These are phyloP conservation scores for Boletus patriciae DNA, from an alignment of 768 basidiomycete species.

Conservation along the genomic window DNA sequence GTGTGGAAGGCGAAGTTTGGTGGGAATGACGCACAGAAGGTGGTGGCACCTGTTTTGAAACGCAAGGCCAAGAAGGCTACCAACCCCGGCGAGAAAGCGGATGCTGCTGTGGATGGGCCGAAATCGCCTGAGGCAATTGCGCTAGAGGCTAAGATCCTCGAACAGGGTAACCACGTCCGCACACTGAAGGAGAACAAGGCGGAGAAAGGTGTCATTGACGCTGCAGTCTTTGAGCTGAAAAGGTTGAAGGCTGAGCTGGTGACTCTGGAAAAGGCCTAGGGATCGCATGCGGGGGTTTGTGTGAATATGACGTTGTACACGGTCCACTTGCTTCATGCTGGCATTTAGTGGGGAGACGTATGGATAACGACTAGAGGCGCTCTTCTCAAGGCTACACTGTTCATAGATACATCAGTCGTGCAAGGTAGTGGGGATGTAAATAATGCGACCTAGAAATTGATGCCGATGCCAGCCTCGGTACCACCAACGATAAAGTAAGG, in stretches of 20 bases:
- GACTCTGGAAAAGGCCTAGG: slow-evolving; percentile 16
- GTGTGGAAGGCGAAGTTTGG: slow-evolving; percentile 80
- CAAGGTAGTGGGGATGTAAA: not conserved
- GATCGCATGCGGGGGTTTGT: not conserved
- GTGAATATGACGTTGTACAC: not conserved
- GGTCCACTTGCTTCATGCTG: not conserved
- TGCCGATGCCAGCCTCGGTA: not conserved
- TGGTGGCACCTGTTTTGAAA: slow-evolving; percentile 44
- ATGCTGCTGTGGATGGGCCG: slow-evolving; percentile 45
- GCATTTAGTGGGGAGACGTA: not conserved
- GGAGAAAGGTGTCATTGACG: slow-evolving; percentile 45
- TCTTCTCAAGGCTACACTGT: not conserved
- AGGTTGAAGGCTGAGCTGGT: slow-evolving; percentile 59
- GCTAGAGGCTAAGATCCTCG: slow-evolving; percentile 70
- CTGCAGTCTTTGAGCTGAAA: slow-evolving; percentile 64
- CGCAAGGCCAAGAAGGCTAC: slow-evolving; percentile 57
- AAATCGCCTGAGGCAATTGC: slow-evolving; percentile 73
- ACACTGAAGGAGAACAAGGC: slow-evolving; percentile 53
- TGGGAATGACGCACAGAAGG: slow-evolving; percentile 51
- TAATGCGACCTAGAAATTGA: not conserved
- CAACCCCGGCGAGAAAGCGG: slow-evolving; percentile 47
- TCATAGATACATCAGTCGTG: not conserved
- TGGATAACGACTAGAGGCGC: no score
- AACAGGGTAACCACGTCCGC: slow-evolving; percentile 75
- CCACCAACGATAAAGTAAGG: not conserved